A percentile compares a stretch with the other conserved stretches of the same genome.
Evolutionary conservation across 2,329 filamentous ascomycete genomes (phyloP).

Genomic region (Hymenoscyphus occultus): DNA sequence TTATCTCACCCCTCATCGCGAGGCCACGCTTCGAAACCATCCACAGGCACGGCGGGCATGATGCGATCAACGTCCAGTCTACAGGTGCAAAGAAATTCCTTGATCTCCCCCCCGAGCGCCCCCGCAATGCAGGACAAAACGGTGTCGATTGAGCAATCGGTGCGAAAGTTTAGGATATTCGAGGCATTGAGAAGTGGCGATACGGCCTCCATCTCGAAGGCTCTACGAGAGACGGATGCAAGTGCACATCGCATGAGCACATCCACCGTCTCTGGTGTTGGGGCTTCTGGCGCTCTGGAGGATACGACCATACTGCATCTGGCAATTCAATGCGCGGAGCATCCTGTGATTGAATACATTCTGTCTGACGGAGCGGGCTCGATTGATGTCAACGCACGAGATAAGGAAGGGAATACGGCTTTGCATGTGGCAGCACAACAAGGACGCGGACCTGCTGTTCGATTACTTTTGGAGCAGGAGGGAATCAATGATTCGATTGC

Average conservation of each 20-base stretch:
- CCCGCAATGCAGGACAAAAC: constrained; percentile 29
- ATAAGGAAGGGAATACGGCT: constrained; percentile 91
- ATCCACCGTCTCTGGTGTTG: constrained; percentile 38
- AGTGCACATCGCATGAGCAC: constrained; percentile 40
- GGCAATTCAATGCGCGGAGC: constrained; percentile 92
- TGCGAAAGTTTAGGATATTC: constrained; percentile 90
- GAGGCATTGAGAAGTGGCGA: constrained; percentile 89
- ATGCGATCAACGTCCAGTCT: constrained; percentile 32
- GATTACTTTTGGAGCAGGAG: constrained; percentile 76
- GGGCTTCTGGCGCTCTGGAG: constrained; percentile 51
- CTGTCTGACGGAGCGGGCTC: constrained; percentile 66
- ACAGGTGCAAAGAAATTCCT: constrained; percentile 17
- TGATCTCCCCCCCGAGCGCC: constrained; percentile 16
- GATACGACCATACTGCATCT: constrained; percentile 91
- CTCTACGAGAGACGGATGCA: constrained; percentile 62
- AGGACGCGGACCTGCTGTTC: constrained; percentile 76
- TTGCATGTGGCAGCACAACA: constrained; percentile 84
- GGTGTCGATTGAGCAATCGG: constrained; percentile 80
- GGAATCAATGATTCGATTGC: constrained; percentile 84
- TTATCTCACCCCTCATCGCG: constrained; percentile 27
- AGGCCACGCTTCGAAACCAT: constrained; percentile 30
- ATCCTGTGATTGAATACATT: constrained; percentile 91
- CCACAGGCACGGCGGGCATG: constrained; percentile 31
- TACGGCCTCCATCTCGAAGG: constrained; percentile 82
- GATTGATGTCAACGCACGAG: constrained; percentile 83